A percentile compares a stretch with the other conserved stretches of the same genome.
Conservation (phyloP, 306 rosid species). For the Heteromeles arbutifolia region DNA sequence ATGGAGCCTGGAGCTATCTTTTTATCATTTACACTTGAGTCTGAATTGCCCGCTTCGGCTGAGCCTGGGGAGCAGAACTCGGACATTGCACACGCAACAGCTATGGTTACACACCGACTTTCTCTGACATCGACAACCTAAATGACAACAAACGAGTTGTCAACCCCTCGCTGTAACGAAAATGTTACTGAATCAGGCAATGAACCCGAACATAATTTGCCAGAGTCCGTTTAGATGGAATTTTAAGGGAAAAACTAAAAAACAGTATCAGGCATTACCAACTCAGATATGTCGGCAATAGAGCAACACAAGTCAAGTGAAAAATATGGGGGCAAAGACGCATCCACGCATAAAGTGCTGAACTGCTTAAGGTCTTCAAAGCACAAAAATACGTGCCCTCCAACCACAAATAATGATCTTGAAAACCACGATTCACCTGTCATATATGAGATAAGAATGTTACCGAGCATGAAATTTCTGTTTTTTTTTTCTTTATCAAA, state of each 20-base stretch:
- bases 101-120: conserved; percentile 43
- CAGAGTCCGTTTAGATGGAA: not conserved
- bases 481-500: not conserved
- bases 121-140: conserved; percentile 61
- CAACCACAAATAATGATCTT: conserved; percentile 73
- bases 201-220: too few species aligned
- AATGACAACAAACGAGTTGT: conserved; percentile 1
- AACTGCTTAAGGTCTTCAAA: conserved; percentile 61
- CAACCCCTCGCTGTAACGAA: not conserved
- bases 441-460: not conserved
- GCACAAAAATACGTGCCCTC: conserved; percentile 62
- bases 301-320: conserved; percentile 64
- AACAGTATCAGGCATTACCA: conserved; percentile 38
- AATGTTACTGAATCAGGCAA: too few species aligned
- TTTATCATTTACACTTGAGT: conserved; percentile 20
- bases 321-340: conserved; percentile 49
- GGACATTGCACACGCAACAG: conserved; percentile 35
- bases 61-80: conserved; percentile 27
- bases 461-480: not conserved
- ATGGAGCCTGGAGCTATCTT: conserved; percentile 21
- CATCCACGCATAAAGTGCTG: conserved; percentile 44
- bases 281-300: conserved; percentile 56
- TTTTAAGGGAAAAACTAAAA: not conserved
- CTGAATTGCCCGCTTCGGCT: conserved; percentile 20
- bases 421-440: conserved; percentile 64